Evolutionary conservation across 768 basidiomycete species (phyloP).

Genomic region (Leccinum sublutescens): DNA sequence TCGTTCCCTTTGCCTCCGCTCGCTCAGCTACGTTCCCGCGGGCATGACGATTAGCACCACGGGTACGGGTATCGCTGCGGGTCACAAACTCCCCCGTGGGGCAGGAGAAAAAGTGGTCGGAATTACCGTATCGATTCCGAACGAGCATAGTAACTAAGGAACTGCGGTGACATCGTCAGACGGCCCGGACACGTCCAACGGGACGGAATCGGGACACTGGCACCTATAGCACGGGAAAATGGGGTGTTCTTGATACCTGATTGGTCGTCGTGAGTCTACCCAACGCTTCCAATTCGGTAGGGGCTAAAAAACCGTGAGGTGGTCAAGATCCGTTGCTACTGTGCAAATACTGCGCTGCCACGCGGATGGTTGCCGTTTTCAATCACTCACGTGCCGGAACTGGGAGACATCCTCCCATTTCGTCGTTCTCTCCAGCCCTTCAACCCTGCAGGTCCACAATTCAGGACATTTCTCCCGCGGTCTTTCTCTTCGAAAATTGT

Average conservation of each 20-base stretch:
- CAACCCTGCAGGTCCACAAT: background rate
- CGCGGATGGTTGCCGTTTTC: slow-evolving; percentile 8
- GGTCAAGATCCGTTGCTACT: background rate
- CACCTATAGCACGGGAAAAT: background rate
- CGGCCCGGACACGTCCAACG: background rate
- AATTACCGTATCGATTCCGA: background rate
- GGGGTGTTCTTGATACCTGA: background rate
- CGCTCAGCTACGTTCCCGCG: too few relatives aligned
- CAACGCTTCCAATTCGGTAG: too few relatives aligned
- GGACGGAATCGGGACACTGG: background rate
- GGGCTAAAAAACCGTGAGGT: too few relatives aligned
- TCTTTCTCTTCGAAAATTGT: background rate
- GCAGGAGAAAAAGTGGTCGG: background rate
- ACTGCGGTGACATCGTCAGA: background rate
- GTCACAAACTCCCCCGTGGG: background rate
- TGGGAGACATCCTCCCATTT: too few relatives aligned
- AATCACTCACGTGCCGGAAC: background rate
- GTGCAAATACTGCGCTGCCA: slow-evolving; percentile 6
- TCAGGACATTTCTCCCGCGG: background rate
- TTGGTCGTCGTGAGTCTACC: background rate
- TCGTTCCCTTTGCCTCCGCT: too few relatives aligned
- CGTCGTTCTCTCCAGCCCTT: too few relatives aligned
- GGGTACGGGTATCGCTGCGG: too few relatives aligned
- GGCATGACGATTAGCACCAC: too few relatives aligned
- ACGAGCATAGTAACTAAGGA: background rate